Evolutionary conservation across 2,329 filamentous ascomycete species (phyloP), one percentile per base, ranked within the genome.

Genomic region (Cadophora sp.): DNA sequence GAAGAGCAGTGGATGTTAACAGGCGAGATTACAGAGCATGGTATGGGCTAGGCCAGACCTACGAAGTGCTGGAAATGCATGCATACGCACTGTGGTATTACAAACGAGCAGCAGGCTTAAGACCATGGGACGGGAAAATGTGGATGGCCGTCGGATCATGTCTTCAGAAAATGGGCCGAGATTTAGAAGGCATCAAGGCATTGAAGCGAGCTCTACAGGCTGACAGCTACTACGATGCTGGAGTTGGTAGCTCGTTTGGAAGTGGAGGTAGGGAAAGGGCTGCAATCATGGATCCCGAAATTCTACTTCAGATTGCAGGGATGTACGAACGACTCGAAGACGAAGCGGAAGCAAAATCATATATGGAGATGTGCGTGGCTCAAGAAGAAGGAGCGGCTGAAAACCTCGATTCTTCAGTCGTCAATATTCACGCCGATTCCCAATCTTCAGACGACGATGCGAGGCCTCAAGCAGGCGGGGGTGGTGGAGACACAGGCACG

Each of bases 121-220:
- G 94, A n/a, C 94, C 95, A 0, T 97, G 95, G 85, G 96, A 99
- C 74, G 93, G 94, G 0, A 98, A 98, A 80, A 97, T 99, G 92
- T 99, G 96, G 96, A 92, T 96, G 83, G 96, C 96, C 0, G 94
- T 99, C 5, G 96, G 93, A 11, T 92, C 92, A 40, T 97, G 95
- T 78, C 90, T 97, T 71, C 91, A 95, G 70, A 95, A 94, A 78
- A 97, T 97, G 86, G 91, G 90, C 63, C 89, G 94, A 65, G 85
- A 93, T 62, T 86, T 90, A n/a, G 94, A 97, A 74, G 95, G 93
- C 34, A 97, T 99, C 79, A 96, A 97, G 76, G 93, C 96, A 0
- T 89, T 97, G 74, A 99, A 99, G 78, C 91, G 96, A 46, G 96
- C 96, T 0, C 83, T 99, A 8, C 87, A 96, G 0, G 94, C 94